These are phyloP conservation scores for Aspergillus flavus DNA, from an alignment of 2,329 filamentous ascomycete genomes.

Conservation along the genomic window DNA sequence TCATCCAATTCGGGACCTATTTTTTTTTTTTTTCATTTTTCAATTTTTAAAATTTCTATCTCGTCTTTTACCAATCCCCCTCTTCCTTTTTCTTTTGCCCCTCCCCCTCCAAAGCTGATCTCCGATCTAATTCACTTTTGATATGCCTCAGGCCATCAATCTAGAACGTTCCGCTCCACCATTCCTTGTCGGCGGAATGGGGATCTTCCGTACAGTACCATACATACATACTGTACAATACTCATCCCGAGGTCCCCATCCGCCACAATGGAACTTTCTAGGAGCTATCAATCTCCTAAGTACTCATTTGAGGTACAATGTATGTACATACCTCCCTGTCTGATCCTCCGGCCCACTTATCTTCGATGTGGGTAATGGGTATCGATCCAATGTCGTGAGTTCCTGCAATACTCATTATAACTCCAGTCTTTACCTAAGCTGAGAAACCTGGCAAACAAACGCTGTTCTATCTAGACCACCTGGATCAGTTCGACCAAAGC, in stretches of 20 bases:
- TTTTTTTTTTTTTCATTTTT: background rate
- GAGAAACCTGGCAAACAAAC: background rate
- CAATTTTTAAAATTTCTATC: background rate
- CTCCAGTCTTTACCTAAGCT: background rate
- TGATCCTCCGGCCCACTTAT: background rate
- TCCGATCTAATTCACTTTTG: background rate
- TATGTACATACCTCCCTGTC: background rate
- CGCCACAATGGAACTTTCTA: background rate
- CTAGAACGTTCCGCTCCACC: conserved; percentile 39
- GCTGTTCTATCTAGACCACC: background rate
- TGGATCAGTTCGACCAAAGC: background rate
- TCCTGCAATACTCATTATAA: too few species aligned
- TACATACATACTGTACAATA: background rate
- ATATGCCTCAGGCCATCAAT: conserved; percentile 23
- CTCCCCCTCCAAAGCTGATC: background rate
- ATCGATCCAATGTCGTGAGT: too few species aligned
- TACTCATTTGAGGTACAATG: background rate
- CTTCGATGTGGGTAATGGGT: too few species aligned
- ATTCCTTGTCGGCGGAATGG: conserved; percentile 4
- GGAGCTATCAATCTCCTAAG: too few species aligned
- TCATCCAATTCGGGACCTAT: too few species aligned
- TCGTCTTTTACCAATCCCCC: background rate
- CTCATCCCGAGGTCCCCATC: background rate
- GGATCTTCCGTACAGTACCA: background rate
- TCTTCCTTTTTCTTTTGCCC: background rate